Evolutionary conservation across 345 rosid species (phyloP).

Genomic region (Murraya paniculata): DNA sequence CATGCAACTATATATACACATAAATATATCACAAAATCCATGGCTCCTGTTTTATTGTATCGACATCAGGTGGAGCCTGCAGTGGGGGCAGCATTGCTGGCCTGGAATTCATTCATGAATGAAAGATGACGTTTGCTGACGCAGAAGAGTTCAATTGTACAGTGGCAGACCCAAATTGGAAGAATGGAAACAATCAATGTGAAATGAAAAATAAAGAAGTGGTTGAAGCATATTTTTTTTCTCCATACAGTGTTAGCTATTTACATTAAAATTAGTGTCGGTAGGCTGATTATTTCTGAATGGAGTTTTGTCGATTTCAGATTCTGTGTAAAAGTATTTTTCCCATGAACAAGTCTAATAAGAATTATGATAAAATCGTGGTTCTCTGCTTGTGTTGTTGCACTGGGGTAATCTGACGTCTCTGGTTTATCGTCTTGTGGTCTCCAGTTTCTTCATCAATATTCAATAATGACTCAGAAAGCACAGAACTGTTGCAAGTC

Average conservation of each 20-base stretch:
- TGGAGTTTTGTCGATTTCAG: background rate
- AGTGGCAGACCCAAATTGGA: conserved; percentile 14
- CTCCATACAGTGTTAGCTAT: conserved; percentile 10
- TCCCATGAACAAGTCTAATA: background rate
- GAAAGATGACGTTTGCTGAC: conserved; percentile 18
- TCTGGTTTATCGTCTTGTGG: background rate
- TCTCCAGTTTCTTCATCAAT: background rate
- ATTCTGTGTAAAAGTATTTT: background rate
- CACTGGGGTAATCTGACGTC: background rate
- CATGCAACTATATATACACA: background rate
- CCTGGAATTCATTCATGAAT: conserved; percentile 40
- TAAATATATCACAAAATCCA: background rate
- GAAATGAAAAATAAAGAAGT: background rate
- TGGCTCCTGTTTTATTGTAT: conserved; percentile 2
- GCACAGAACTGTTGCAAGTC: background rate
- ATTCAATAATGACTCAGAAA: too few relatives aligned
- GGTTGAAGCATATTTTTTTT: background rate
- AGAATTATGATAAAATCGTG: background rate
- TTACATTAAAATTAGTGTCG: background rate
- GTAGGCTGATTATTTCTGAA: background rate
- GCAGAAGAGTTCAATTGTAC: conserved; percentile 29
- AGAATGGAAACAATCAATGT: conserved; percentile 7
- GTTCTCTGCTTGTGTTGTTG: background rate
- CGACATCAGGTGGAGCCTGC: conserved; percentile 65
- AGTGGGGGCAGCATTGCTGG: conserved; percentile 69